phyloP scores from a whole-genome alignment of 2,329 filamentous ascomycete genomes.

The Blastomyces percursus region DNA sequence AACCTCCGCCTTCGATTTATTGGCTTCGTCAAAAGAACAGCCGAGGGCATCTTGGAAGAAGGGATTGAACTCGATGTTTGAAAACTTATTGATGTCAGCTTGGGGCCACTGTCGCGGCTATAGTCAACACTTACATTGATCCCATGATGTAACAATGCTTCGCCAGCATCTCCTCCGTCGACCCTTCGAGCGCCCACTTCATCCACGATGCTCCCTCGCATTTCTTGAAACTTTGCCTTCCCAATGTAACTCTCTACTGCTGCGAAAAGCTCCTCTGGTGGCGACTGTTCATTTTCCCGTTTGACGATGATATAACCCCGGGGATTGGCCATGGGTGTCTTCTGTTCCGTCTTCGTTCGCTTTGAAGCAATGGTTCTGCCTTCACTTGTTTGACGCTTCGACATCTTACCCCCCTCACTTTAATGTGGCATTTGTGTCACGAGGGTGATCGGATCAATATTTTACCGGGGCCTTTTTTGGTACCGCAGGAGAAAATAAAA shows the following conservation, averaged over 20 bases:
- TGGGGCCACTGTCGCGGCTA: neutral
- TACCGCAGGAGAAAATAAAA: no score
- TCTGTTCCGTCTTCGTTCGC: neutral
- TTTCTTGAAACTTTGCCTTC: neutral
- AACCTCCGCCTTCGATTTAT: neutral
- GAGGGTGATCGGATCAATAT: no score
- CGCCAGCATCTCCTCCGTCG: neutral
- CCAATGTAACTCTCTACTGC: neutral
- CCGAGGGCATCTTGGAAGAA: neutral
- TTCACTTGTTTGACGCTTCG: neutral
- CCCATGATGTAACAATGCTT: neutral
- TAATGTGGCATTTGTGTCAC: no score
- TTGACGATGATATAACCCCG: neutral
- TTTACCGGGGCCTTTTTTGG: no score
- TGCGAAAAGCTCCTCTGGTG: neutral
- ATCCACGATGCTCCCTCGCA: neutral
- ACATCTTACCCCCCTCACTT: no score
- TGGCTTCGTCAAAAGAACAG: neutral
- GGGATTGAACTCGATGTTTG: neutral
- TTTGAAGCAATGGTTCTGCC: neutral
- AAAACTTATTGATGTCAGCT: neutral
- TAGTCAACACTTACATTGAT: neutral
- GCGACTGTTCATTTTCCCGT: neutral
- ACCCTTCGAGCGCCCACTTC: neutral
- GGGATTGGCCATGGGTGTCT: neutral